Percentiles rank a stretch among this genome's conserved stretches.
Evolutionary conservation across 73 alveolate species (phyloP).

Genomic region (Paramecium primaurelia): DNA sequence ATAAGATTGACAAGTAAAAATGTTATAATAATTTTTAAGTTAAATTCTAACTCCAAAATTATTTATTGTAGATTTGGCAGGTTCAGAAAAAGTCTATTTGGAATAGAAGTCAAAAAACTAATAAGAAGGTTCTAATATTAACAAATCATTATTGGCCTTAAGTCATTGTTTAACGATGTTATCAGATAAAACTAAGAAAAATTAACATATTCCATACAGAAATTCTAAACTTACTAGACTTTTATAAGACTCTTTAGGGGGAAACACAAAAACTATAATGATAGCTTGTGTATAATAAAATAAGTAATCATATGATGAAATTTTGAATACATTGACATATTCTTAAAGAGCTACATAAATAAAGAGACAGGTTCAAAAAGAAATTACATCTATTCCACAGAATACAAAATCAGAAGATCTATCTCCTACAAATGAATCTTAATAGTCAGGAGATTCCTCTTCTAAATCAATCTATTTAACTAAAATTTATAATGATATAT

Average conservation of each 20-base stretch:
- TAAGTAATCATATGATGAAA: conserved; percentile 82
- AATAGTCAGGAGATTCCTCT: neutral
- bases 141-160: conserved; percentile 79
- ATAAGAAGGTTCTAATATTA: conserved; percentile 81
- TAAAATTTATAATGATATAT: neutral
- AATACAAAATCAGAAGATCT: neutral
- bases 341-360: conserved; percentile 94
- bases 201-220: conserved; percentile 87
- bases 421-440: neutral
- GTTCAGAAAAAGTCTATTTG: conserved; percentile 89
- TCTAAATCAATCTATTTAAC: neutral
- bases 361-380: conserved; percentile 75
- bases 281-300: conserved; percentile 91
- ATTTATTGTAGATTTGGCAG: conserved; percentile 92
- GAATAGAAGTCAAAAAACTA: conserved; percentile 77
- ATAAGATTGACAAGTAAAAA: conserved; percentile 89
- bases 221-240: conserved; percentile 92
- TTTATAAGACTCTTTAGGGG: conserved; percentile 93
- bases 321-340: conserved; percentile 87
- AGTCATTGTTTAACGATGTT: conserved; percentile 87
- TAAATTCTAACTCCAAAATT: conserved; percentile 91
- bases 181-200: conserved; percentile 91
- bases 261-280: conserved; percentile 95
- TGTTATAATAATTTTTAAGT: conserved; percentile 82
- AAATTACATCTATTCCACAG: neutral